These are phyloP conservation scores for Anethum foeniculum DNA, from an alignment of 140 eudicot genomes.

Conservation along the genomic window DNA sequence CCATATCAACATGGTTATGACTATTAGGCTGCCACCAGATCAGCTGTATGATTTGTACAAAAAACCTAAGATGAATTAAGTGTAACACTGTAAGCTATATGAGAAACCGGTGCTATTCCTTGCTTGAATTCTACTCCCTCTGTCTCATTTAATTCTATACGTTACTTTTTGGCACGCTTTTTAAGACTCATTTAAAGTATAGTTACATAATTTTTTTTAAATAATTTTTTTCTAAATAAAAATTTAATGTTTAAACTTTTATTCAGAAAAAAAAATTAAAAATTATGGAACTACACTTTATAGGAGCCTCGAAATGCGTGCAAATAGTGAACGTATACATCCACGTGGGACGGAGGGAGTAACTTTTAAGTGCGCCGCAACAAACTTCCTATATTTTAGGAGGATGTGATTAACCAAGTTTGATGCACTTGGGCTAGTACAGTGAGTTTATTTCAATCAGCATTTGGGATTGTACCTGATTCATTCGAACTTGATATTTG, in stretches of 20 bases:
- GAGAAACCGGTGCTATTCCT: not conserved
- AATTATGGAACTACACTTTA: too few relatives aligned
- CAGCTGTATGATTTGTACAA: not conserved
- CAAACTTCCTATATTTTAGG: not conserved
- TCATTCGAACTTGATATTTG: not conserved
- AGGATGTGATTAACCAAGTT: not conserved
- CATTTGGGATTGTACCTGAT: not conserved
- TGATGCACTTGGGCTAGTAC: not conserved
- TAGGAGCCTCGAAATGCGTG: too few relatives aligned
- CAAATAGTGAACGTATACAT: too few relatives aligned
- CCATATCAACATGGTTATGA: not conserved
- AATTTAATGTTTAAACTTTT: too few relatives aligned
- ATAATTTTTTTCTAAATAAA: too few relatives aligned
- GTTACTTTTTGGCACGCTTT: too few relatives aligned
- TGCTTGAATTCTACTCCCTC: not conserved
- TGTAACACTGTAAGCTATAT: not conserved
- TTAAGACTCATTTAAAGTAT: too few relatives aligned
- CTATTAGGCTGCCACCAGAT: not conserved
- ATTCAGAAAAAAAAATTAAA: too few relatives aligned
- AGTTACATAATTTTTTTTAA: too few relatives aligned
- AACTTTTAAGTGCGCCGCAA: not conserved
- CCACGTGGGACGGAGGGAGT: too few relatives aligned
- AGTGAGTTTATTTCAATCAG: not conserved
- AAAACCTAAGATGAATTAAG: not conserved
- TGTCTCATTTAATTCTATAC: too few relatives aligned